Evolutionary conservation across 2,329 filamentous ascomycete genomes (phyloP).

Genomic region (Neonectria sp.): DNA sequence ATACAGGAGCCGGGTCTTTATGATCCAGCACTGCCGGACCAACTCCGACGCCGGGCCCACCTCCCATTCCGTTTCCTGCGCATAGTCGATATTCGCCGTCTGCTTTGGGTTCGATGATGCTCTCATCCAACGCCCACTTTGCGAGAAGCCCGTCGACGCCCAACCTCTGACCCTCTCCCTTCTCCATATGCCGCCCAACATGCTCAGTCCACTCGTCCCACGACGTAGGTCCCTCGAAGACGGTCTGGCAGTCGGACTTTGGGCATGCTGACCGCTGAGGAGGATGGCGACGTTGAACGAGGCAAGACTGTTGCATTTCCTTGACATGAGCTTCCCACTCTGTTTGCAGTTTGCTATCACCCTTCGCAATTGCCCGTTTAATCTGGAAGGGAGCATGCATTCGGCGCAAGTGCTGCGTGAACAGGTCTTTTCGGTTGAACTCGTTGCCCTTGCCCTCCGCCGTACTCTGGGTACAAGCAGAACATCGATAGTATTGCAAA

Average conservation of each 20-base stretch:
- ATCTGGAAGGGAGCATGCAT: constrained; percentile 87
- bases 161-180: constrained; percentile 71
- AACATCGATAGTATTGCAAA: constrained; percentile 75
- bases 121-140: constrained; percentile 74
- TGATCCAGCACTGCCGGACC: constrained; percentile 37
- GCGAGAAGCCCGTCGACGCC: constrained; percentile 72
- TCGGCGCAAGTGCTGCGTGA: constrained; percentile 92
- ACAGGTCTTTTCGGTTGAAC: constrained; percentile 97
- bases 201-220: constrained; percentile 97
- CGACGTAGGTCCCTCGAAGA: constrained; percentile 79
- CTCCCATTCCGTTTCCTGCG: constrained; percentile 47
- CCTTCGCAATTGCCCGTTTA: constrained; percentile 70
- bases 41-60: constrained; percentile 36
- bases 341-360: constrained; percentile 70
- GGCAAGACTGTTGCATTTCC: constrained; percentile 82
- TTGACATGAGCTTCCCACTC: constrained; percentile 78
- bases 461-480: constrained; percentile 69
- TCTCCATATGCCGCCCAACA: constrained; percentile 90
- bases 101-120: constrained; percentile 72
- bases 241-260: constrained; percentile 77
- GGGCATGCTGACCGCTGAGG: constrained; percentile 81
- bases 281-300: constrained; percentile 76
- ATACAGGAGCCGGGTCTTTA: constrained; percentile 47
- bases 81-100: constrained; percentile 71
- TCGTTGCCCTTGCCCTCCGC: constrained; percentile 73